phyloP scores from a whole-genome alignment of 2,329 filamentous ascomycete species.

The Coniosporium tulheliwenetii region DNA sequence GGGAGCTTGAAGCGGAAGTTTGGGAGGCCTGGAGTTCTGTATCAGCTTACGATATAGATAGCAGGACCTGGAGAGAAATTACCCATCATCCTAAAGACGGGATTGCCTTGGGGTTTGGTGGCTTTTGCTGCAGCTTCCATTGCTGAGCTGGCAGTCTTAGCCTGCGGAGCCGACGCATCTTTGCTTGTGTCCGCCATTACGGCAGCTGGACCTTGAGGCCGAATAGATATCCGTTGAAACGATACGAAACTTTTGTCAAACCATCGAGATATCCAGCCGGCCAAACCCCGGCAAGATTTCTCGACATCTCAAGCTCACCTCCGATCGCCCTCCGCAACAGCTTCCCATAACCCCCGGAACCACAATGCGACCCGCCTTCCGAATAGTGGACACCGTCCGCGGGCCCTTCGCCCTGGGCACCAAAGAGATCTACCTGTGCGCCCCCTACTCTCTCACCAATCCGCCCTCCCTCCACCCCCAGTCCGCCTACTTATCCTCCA shows the following conservation, averaged over 20 bases:
- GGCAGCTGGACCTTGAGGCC: no score
- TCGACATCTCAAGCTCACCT: no score
- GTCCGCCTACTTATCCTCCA: neutral
- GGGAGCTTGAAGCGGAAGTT: constrained; percentile 71
- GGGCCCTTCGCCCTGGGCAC: constrained; percentile 14
- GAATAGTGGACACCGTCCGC: no score
- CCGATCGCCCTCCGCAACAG: no score
- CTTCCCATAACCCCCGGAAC: no score
- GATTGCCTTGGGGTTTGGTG: constrained; percentile 39
- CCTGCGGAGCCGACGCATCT: neutral
- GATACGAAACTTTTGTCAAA: no score
- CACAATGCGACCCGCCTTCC: no score
- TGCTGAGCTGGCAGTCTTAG: constrained; percentile 4
- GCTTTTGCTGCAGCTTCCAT: constrained; percentile 19
- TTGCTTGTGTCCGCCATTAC: no score
- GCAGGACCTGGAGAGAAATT: constrained; percentile 6
- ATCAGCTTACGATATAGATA: constrained; percentile 5
- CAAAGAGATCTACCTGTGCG: constrained; percentile 21
- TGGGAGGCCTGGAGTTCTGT: constrained; percentile 48
- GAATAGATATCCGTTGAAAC: no score
- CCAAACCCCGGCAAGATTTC: no score
- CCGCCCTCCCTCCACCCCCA: neutral
- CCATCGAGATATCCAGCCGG: no score
- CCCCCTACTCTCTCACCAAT: neutral
- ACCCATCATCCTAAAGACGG: constrained; percentile 58